Evolutionary conservation across 352 stramenopile genomes (phyloP), one percentile per base, ranked within the genome.

Genomic region (Phytophthora gonapodyides): DNA sequence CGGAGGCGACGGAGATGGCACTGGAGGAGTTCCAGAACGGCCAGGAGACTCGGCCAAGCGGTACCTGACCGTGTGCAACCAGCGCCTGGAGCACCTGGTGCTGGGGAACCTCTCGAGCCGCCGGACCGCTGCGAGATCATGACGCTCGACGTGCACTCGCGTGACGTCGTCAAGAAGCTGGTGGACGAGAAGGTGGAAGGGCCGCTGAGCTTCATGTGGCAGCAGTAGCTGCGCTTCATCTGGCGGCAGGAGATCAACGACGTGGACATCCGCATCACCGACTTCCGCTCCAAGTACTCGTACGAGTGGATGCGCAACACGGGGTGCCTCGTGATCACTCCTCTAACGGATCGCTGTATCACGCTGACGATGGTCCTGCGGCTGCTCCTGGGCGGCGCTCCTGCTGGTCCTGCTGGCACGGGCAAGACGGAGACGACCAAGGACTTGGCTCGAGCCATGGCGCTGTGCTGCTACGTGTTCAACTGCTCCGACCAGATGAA

Each of bases 291-390:
- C 61, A 98, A 98, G 52, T 96, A 96, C 47, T 94, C 83, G 43
- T 96, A 96, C 67, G 87, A 96, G 54, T 94, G 83, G 84, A 93
- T 94, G 40, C 86, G 87, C 10, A 96, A 96, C 61, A 94, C 84
- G 8, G 91, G 94, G 33, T 89, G 94, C 5, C 77, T 99, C 13
- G 94, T 98, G 48, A 98, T 98, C 69, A 99, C 96, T 5, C 94
- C 96, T 17, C 75, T 99, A 4, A 98, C 96, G 3, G 96, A 99
- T 82, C 87, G 95, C 69, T 99, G 98, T 69, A 98, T 99, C 56
- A 99, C 96, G 8, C 68, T 99, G 15, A 99, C 96, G 3, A 98
- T 98, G 93, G 96, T 89, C 12, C 72, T 99, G 33, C 92, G 96
- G 40, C 61, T 99, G n/a, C 98, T 98, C 69, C 75, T 99, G n/a